Conservation (phyloP, 352 stramenopile species). For the Phytophthora vignae region DNA sequence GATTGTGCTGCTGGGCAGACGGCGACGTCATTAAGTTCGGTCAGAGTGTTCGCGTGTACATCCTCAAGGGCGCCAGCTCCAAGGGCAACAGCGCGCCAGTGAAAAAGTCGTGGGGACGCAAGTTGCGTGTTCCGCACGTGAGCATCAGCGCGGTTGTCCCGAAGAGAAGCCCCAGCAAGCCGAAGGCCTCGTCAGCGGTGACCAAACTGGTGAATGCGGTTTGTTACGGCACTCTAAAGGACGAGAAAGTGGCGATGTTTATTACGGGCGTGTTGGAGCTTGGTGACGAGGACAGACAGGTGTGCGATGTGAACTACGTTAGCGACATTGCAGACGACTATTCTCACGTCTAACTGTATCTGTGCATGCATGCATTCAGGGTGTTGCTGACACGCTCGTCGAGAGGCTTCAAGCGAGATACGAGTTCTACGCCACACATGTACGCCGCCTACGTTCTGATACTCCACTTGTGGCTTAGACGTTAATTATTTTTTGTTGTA, state of each 20-base stretch:
- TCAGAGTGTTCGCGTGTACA: conserved; percentile 88
- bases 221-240: conserved; percentile 75
- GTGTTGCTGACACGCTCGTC: conserved; percentile 82
- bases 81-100: conserved; percentile 71
- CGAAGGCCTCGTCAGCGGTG: conserved; percentile 61
- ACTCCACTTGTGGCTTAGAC: background rate
- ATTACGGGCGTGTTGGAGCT: conserved; percentile 76
- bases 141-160: conserved; percentile 76
- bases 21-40: conserved; percentile 89
- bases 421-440: conserved; percentile 82
- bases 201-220: conserved; percentile 89
- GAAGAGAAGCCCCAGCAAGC: conserved; percentile 63
- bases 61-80: conserved; percentile 74
- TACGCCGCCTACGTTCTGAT: conserved; percentile 28
- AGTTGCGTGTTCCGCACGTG: conserved; percentile 76
- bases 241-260: conserved; percentile 80
- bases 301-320: conserved; percentile 32
- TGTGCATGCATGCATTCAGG: conserved; percentile 45
- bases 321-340: background rate
- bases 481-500: conserved; percentile 6
- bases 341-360: background rate
- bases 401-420: conserved; percentile 87
- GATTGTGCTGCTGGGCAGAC: conserved; percentile 43
- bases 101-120: conserved; percentile 87
- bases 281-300: conserved; percentile 70